A percentile compares a stretch with the other conserved stretches of the same genome.
phyloP scores from a whole-genome alignment of 2,329 filamentous ascomycete genomes.

The Didymella exigua region DNA sequence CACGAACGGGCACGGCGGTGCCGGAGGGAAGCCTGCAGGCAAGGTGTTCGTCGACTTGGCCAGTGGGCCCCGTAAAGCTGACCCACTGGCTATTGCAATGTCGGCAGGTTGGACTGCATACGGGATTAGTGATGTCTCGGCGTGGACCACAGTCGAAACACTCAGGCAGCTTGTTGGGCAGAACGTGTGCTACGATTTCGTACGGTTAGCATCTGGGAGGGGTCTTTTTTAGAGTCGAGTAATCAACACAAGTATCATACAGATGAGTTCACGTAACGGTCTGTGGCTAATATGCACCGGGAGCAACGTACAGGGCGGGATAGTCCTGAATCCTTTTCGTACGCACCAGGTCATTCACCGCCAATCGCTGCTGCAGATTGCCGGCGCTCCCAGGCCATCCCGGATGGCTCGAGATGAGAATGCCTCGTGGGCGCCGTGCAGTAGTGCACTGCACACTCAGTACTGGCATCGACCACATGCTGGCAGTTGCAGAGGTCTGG shows the following conservation, averaged over 20 bases:
- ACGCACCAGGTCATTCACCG: neutral
- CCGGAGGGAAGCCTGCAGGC: conserved; percentile 40
- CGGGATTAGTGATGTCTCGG: conserved; percentile 77
- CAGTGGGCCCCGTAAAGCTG: conserved; percentile 67
- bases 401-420: conserved; percentile 21
- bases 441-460: conserved; percentile 9
- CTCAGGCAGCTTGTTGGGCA: conserved; percentile 79
- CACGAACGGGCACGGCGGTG: conserved; percentile 24
- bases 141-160: conserved; percentile 84
- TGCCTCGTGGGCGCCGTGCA: conserved; percentile 22
- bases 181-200: conserved; percentile 88
- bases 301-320: conserved; percentile 7
- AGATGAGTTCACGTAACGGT: conserved; percentile 5
- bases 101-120: conserved; percentile 80
- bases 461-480: conserved; percentile 17
- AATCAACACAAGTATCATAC: conserved; percentile 20
- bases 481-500: conserved; percentile 13
- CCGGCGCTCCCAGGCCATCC: conserved; percentile 15
- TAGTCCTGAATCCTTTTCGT: conserved; percentile 3
- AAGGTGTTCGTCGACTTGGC: conserved; percentile 85
- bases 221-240: conserved; percentile 53
- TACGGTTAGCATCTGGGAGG: conserved; percentile 70
- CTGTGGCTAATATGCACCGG: conserved; percentile 11
- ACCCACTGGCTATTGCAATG: conserved; percentile 72
- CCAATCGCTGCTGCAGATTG: conserved; percentile 4